Base-by-base conservation (phyloP, 2,329 filamentous ascomycete species). In the Alternaria metachromatica region DNA sequence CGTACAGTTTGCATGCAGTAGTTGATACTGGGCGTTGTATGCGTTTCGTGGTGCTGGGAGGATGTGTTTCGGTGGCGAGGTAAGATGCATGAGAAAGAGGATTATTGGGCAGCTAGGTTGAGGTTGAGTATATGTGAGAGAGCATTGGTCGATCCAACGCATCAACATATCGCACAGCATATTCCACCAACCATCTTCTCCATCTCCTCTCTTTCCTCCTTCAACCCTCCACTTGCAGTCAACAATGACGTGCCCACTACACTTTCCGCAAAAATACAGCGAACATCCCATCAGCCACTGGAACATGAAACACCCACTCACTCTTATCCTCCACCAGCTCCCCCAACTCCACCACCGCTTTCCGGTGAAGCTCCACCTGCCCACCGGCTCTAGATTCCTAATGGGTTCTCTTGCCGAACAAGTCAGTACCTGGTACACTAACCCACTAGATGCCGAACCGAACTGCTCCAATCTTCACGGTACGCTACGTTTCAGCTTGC, bases 401-500 rank as follows among this genome's bases (percentile, higher is more conserved):
- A 41, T 11, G 20, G 30, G 28, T 53, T 41, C 20, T 28, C 49
- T 33, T 23, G 49, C 28, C 20, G 15, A 18, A 18, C 9, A 18
- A 37, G 30, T 33, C 30, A 20, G 21, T 21, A 5, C 37, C 37
- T 18, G 37, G 37, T 30, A 37, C 30, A 53, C 49, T 53, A 53
- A 41, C 13, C 4, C 21, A 13, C 49, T 53, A 53, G 49, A 37
- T 53, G 49, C 49, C 49, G 49, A 53, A 37, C 49, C 2, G 49
- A 41, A 53, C 49, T 41, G 49, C 28, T 53, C 6, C 11, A 6
- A 5, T 13, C 37, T 15, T 18, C 9, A 53, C 37, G 49, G 49
- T 53, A 53, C 49, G 49, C 49, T 53, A 53, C 15, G 49, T 53
- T 53, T 53, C 49, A 41, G 49, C 49, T 41, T 53, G 28, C 49